Conservation (phyloP, 2,329 filamentous ascomycete genomes). For the Huntiella bhutanensis region DNA sequence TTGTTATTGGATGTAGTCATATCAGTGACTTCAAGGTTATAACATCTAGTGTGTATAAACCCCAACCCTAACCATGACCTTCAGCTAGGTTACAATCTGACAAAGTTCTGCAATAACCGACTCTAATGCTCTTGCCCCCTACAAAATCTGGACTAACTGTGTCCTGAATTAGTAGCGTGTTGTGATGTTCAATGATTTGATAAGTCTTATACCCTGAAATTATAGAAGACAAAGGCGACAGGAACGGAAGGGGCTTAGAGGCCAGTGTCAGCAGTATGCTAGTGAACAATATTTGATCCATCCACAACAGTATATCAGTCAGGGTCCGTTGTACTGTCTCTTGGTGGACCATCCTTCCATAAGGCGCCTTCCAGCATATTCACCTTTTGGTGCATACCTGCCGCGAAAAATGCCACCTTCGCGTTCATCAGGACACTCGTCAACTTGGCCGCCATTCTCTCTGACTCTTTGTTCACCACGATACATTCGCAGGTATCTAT, state of each 20-base stretch:
- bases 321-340: too few species aligned
- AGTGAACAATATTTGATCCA: slow-evolving; percentile 44
- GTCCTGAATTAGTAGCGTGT: slow-evolving; percentile 51
- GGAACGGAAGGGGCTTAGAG: slow-evolving; percentile 25
- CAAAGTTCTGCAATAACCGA: slow-evolving; percentile 49
- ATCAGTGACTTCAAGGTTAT: too few species aligned
- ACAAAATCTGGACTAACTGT: slow-evolving; percentile 46
- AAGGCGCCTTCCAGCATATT: slow-evolving; percentile 51
- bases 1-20: too few species aligned
- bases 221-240: slow-evolving; percentile 45
- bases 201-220: slow-evolving; percentile 39
- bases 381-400: slow-evolving; percentile 41
- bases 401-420: slow-evolving; percentile 56
- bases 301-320: slow-evolving; percentile 39
- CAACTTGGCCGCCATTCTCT: slow-evolving; percentile 47
- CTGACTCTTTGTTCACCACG: slow-evolving; percentile 48
- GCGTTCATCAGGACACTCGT: slow-evolving; percentile 56
- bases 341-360: slow-evolving; percentile 21
- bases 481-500: slow-evolving; percentile 56
- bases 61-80: too few species aligned
- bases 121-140: slow-evolving; percentile 36
- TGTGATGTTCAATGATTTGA: slow-evolving; percentile 44
- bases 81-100: too few species aligned
- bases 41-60: too few species aligned
- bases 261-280: slow-evolving; percentile 15